Evolutionary conservation across 768 basidiomycete genomes (phyloP).

Genomic region (Sistotremastrum niveocremeum): DNA sequence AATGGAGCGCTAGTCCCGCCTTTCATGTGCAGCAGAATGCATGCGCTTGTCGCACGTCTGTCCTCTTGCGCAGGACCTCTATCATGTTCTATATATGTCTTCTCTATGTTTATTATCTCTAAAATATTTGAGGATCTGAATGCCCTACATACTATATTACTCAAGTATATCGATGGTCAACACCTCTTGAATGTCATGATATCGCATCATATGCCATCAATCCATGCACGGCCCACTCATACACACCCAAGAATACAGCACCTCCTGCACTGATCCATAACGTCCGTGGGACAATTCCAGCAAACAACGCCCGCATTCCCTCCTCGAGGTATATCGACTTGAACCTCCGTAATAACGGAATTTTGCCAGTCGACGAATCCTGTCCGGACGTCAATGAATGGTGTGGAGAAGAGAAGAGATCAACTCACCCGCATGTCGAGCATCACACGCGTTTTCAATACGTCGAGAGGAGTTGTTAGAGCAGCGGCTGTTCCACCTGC

Average conservation of each 20-base stretch:
- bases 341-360: constrained; percentile 46
- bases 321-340: constrained; percentile 55
- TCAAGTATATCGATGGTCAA: too few species aligned
- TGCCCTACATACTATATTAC: too few species aligned
- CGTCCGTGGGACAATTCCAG: constrained; percentile 82
- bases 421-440: constrained; percentile 64
- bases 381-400: constrained; percentile 13
- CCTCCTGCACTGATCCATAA: constrained; percentile 96
- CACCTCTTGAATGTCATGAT: not conserved
- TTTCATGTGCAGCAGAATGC: too few species aligned
- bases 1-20: too few species aligned
- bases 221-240: constrained; percentile 62
- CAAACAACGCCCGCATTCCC: constrained; percentile 64
- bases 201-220: constrained; percentile 18
- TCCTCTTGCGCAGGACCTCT: too few species aligned
- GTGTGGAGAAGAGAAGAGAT: not conserved
- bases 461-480: constrained; percentile 88
- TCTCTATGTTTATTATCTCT: too few species aligned
- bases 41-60: too few species aligned
- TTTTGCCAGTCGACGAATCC: constrained; percentile 34
- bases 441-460: constrained; percentile 96
- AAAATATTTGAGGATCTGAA: too few species aligned
- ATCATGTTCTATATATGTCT: too few species aligned
- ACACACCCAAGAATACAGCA: constrained; percentile 94
- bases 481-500: constrained; percentile 87